A percentile compares a stretch with the other conserved stretches of the same genome.
Evolutionary conservation across 495 filamentous ascomycete genomes (phyloP).

Genomic region (Trichoderma asperelloides): DNA sequence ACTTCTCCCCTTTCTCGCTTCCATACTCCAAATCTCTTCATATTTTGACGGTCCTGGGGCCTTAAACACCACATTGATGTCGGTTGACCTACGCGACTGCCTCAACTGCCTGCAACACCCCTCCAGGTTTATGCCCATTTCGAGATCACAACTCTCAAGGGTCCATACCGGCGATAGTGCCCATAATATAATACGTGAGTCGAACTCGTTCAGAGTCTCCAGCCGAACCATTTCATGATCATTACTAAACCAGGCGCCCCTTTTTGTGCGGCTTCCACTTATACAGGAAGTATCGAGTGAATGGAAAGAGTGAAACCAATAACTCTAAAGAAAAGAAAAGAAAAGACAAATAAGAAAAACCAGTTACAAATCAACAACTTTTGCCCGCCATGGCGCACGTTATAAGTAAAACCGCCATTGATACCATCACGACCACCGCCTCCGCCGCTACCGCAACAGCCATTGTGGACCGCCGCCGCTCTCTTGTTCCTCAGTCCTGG

Average conservation of each 20-base stretch:
- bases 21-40: not conserved
- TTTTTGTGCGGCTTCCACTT: not conserved
- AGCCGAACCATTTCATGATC: not conserved
- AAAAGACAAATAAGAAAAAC: conserved; percentile 17
- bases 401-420: conserved; percentile 16
- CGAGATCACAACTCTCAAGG: conserved; percentile 63
- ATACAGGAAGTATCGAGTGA: not conserved
- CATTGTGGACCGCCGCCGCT: conserved; percentile 35
- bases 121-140: conserved; percentile 60
- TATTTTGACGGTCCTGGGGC: conserved; percentile 7
- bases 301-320: conserved; percentile 5
- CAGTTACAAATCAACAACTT: not conserved
- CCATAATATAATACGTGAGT: conserved; percentile 41
- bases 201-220: conserved; percentile 14
- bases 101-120: conserved; percentile 61
- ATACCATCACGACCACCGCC: conserved; percentile 19
- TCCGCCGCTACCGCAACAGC: conserved; percentile 14
- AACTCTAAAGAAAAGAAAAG: not conserved
- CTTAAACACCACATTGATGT: conserved; percentile 54
- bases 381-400: conserved; percentile 31
- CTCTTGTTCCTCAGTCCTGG: conserved; percentile 37
- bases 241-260: not conserved
- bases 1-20: not conserved
- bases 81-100: conserved; percentile 62
- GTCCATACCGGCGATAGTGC: conserved; percentile 61